A percentile compares a stretch with the other conserved stretches of the same genome.
These are phyloP conservation scores for Tylopilus sp. DNA, from an alignment of 1,284 basidiomycete species.

Conservation along the genomic window DNA sequence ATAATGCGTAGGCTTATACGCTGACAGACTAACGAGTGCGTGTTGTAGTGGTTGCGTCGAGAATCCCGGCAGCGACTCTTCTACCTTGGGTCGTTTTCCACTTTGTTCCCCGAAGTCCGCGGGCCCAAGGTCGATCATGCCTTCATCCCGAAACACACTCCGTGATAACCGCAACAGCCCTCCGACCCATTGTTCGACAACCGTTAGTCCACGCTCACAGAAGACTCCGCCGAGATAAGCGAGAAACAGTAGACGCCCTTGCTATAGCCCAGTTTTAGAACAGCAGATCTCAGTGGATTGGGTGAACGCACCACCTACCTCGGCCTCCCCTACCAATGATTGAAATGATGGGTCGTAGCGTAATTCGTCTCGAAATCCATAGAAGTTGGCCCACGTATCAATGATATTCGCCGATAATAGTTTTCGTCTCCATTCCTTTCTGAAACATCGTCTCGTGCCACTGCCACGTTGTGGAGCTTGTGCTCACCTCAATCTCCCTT, in stretches of 20 bases:
- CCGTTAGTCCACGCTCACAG: slow-evolving; percentile 61
- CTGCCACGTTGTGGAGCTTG: slow-evolving; percentile 14
- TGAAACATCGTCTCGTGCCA: slow-evolving; percentile 37
- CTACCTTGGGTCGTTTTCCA: slow-evolving; percentile 43
- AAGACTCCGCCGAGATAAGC: slow-evolving; percentile 77
- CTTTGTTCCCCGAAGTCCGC: slow-evolving; percentile 42
- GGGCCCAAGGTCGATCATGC: slow-evolving; percentile 35
- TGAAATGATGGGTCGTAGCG: slow-evolving; percentile 62
- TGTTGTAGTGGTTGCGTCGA: slow-evolving; percentile 46
- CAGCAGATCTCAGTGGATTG: slow-evolving; percentile 23
- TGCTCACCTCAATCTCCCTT: slow-evolving; percentile 61
- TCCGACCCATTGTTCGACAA: slow-evolving; percentile 69
- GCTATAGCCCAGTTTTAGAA: slow-evolving; percentile 51
- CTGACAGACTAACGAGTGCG: slow-evolving; percentile 34
- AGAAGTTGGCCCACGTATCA: slow-evolving; percentile 68
- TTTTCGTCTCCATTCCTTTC: slow-evolving; percentile 47
- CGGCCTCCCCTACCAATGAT: slow-evolving; percentile 51
- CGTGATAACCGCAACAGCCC: slow-evolving; percentile 56
- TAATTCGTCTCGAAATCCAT: slow-evolving; percentile 67
- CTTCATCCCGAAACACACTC: slow-evolving; percentile 29
- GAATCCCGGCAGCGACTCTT: slow-evolving; percentile 42
- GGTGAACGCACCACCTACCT: slow-evolving; percentile 53
- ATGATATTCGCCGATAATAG: slow-evolving; percentile 60
- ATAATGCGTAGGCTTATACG: slow-evolving; percentile 40
- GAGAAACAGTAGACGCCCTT: slow-evolving; percentile 67